Percentiles rank a stretch among this genome's conserved stretches.
phyloP scores from a whole-genome alignment of 768 basidiomycete genomes.

The Suillus americanus region DNA sequence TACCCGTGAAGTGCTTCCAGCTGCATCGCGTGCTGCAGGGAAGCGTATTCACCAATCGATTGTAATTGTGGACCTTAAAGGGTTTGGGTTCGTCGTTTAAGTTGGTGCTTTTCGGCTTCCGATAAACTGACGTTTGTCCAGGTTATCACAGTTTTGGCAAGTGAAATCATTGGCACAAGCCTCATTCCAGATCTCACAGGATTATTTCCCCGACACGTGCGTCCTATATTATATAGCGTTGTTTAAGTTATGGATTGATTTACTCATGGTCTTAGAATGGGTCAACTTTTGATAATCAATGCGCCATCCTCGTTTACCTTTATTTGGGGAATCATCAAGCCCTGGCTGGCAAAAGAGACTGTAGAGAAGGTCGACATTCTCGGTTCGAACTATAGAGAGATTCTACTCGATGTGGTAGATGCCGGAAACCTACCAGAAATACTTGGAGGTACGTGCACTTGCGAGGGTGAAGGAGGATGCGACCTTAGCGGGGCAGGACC shows the following conservation, averaged over 20 bases:
- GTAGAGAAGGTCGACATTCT: conserved; percentile 65
- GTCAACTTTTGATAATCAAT: conserved; percentile 68
- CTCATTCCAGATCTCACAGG: conserved; percentile 75
- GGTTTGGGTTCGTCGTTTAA: conserved; percentile 52
- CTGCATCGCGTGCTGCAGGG: conserved; percentile 56
- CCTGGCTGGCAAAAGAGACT: conserved; percentile 75
- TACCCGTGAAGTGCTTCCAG: conserved; percentile 65
- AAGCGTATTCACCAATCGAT: conserved; percentile 49
- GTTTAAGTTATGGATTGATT: neutral
- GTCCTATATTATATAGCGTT: conserved; percentile 15
- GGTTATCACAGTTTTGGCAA: conserved; percentile 73
- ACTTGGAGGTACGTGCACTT: conserved; percentile 69
- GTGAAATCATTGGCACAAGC: conserved; percentile 61
- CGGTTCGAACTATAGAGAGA: conserved; percentile 56
- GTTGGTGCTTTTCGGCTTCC: neutral
- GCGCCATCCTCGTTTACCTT: conserved; percentile 71
- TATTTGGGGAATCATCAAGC: conserved; percentile 69
- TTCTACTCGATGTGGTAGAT: conserved; percentile 59
- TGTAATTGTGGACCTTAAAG: conserved; percentile 70
- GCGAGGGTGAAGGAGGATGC: conserved; percentile 56
- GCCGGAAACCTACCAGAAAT: conserved; percentile 59
- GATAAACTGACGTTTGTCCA: conserved; percentile 21
- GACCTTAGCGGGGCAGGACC: conserved; percentile 64
- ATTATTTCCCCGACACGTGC: conserved; percentile 78
- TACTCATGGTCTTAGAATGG: conserved; percentile 50